phyloP scores from a whole-genome alignment of 2,329 filamentous ascomycete genomes.

The Stachybotrys chartarum region DNA sequence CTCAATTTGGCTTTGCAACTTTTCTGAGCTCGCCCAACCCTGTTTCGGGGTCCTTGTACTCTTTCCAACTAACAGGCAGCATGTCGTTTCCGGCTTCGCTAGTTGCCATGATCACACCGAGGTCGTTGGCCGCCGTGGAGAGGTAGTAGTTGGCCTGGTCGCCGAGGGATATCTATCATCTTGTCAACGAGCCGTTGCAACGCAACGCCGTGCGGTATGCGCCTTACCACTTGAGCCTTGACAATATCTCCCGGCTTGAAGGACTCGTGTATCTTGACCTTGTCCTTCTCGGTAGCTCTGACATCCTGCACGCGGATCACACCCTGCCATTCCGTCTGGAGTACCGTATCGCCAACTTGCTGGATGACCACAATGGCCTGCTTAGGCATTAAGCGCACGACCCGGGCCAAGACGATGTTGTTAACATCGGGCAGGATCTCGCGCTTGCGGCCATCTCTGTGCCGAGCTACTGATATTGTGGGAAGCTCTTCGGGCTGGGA shows the following conservation, averaged over 20 bases:
- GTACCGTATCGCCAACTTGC: constrained; percentile 65
- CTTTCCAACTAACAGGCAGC: constrained; percentile 92
- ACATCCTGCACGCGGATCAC: constrained; percentile 87
- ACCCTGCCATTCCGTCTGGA: constrained; percentile 77
- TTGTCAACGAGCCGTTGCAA: too few species aligned
- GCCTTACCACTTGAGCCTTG: constrained; percentile 67
- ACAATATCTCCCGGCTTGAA: constrained; percentile 93
- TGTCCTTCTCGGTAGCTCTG: constrained; percentile 90
- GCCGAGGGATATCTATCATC: constrained; percentile 67
- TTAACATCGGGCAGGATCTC: constrained; percentile 78
- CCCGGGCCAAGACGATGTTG: constrained; percentile 73
- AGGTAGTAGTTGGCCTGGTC: constrained; percentile 95
- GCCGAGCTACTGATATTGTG: constrained; percentile 48
- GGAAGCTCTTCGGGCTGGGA: constrained; percentile 35
- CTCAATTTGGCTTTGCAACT: constrained; percentile 85
- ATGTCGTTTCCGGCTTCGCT: constrained; percentile 85
- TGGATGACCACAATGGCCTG: constrained; percentile 84
- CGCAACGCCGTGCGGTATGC: background rate
- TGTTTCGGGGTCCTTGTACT: constrained; percentile 79
- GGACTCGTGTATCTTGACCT: constrained; percentile 81
- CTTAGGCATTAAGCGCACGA: constrained; percentile 76
- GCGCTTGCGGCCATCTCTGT: constrained; percentile 36
- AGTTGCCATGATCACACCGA: constrained; percentile 88
- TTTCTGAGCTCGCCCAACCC: constrained; percentile 75
- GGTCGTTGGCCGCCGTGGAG: constrained; percentile 83